A percentile compares a stretch with the other conserved stretches of the same genome.
phyloP scores from a whole-genome alignment of 2,329 filamentous ascomycete species.

The Neopestalotiopsis clavispora region DNA sequence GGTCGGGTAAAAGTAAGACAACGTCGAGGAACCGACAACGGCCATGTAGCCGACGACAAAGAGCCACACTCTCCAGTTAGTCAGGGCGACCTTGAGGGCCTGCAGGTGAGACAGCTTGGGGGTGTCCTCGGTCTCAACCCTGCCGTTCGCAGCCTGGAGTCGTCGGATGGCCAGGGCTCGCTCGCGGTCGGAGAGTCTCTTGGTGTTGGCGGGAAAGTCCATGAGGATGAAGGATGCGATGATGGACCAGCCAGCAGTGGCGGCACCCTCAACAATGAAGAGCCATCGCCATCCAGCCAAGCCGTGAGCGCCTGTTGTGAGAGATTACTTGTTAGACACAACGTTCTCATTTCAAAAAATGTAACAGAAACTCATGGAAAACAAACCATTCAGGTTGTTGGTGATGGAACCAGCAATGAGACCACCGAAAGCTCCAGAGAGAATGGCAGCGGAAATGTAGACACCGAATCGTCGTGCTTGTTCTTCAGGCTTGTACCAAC shows the following conservation, averaged over 20 bases:
- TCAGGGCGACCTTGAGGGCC: conserved; percentile 35
- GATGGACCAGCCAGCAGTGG: conserved; percentile 58
- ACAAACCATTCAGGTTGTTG: conserved; percentile 50
- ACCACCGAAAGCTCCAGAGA: conserved; percentile 70
- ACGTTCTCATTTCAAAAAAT: not conserved
- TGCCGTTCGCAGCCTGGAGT: conserved; percentile 51
- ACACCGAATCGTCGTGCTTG: conserved; percentile 53
- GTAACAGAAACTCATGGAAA: not conserved
- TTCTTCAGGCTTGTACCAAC: conserved; percentile 62
- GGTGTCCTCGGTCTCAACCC: conserved; percentile 64
- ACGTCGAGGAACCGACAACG: conserved; percentile 47
- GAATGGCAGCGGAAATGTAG: conserved; percentile 74
- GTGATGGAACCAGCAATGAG: conserved; percentile 65
- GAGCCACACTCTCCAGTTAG: conserved; percentile 45
- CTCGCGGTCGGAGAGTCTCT: conserved; percentile 12
- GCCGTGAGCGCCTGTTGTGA: conserved; percentile 45
- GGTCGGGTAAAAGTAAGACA: conserved; percentile 55
- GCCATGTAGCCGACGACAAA: conserved; percentile 48
- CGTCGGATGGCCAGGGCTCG: conserved; percentile 39
- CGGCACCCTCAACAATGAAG: conserved; percentile 67
- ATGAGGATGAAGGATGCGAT: conserved; percentile 40
- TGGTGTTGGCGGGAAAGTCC: conserved; percentile 31
- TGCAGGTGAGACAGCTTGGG: conserved; percentile 48
- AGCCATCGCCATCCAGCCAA: conserved; percentile 56
- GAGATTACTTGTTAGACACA: not conserved